phyloP scores from a whole-genome alignment of 352 stramenopile genomes.

The Lagenidium sp. region DNA sequence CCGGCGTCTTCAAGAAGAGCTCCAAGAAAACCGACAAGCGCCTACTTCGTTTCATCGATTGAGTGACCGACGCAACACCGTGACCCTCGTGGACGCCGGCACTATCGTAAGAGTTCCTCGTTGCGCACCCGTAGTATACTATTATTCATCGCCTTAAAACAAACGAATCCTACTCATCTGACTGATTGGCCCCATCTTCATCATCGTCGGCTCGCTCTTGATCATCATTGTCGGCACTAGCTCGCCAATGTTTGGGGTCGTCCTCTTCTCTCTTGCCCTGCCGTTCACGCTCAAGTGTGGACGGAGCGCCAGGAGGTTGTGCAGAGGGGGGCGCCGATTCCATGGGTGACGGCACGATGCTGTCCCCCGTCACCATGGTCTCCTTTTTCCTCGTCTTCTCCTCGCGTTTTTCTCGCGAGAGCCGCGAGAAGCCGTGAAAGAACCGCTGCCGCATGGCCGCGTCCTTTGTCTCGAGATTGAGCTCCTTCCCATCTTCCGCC shows the following conservation, averaged over 20 bases:
- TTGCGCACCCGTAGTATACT: too few relatives aligned
- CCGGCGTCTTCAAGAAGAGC: conserved; percentile 70
- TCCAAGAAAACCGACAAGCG: conserved; percentile 3
- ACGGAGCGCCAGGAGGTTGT: too few relatives aligned
- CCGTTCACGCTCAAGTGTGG: conserved; percentile 2
- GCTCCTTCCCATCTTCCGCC: conserved; percentile 30
- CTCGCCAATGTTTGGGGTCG: conserved; percentile 4
- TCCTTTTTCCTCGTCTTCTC: conserved; percentile 18
- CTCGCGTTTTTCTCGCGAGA: conserved; percentile 32
- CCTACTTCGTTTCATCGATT: conserved; percentile 15
- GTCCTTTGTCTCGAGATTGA: conserved; percentile 46
- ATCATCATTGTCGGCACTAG: too few relatives aligned
- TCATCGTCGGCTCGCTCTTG: neutral
- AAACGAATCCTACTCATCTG: too few relatives aligned
- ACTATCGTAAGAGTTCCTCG: too few relatives aligned
- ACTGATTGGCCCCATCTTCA: too few relatives aligned
- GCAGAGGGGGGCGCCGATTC: too few relatives aligned
- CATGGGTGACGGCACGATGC: too few relatives aligned
- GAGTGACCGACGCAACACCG: neutral
- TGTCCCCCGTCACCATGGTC: neutral
- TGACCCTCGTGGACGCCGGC: neutral
- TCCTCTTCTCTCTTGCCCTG: conserved; percentile 6
- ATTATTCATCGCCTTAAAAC: too few relatives aligned
- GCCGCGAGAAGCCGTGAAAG: conserved; percentile 36
- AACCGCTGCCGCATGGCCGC: conserved; percentile 32